Percentiles rank a stretch among this genome's conserved stretches.
Conservation (phyloP, 2,329 filamentous ascomycete species). For the Lachnellula hyalina region DNA sequence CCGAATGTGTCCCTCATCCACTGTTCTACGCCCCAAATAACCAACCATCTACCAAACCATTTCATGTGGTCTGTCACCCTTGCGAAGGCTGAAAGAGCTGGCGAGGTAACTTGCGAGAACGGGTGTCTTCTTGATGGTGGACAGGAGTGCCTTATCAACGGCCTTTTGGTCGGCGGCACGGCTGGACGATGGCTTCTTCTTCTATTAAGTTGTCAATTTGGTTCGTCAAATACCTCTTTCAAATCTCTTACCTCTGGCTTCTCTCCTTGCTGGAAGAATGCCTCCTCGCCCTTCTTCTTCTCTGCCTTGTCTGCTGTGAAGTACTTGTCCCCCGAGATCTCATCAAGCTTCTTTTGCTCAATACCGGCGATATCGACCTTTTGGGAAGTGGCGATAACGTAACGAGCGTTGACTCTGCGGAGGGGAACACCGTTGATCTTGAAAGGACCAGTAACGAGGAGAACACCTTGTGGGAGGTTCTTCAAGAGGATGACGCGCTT, state of each 20-base stretch:
- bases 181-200: conserved; percentile 91
- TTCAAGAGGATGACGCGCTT: conserved; percentile 99
- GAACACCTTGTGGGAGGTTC: conserved; percentile 92
- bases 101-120: conserved; percentile 90
- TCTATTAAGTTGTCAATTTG: conserved; percentile 50
- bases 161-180: conserved; percentile 97
- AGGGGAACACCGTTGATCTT: conserved; percentile 99
- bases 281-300: conserved; percentile 95
- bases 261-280: conserved; percentile 99
- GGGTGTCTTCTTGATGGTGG: conserved; percentile 97
- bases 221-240: neutral
- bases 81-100: conserved; percentile 96
- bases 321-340: conserved; percentile 73
- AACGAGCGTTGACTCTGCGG: conserved; percentile 87
- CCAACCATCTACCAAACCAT: conserved; percentile 84
- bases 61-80: conserved; percentile 99
- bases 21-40: conserved; percentile 31
- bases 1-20: conserved; percentile 48
- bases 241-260: conserved; percentile 76
- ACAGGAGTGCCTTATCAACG: conserved; percentile 91
- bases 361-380: conserved; percentile 80
- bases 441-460: conserved; percentile 99
- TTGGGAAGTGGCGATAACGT: conserved; percentile 86
- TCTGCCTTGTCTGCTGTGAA: conserved; percentile 92
- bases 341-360: conserved; percentile 84